A percentile compares a stretch with the other conserved stretches of the same genome.
phyloP scores from a whole-genome alignment of 352 stramenopile genomes.

The Phytophthora constricta region DNA sequence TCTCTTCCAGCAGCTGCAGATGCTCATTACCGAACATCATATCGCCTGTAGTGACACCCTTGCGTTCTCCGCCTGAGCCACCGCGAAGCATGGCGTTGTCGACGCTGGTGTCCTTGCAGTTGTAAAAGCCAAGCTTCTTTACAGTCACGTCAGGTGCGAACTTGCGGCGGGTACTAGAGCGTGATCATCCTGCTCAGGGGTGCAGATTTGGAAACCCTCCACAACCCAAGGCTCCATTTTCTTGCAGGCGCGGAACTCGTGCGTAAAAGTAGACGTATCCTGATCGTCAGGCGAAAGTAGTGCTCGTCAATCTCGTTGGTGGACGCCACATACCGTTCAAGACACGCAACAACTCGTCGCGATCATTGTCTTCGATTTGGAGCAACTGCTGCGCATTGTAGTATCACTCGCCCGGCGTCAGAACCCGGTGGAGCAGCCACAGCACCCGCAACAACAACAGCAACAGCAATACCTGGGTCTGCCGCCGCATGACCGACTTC shows the following conservation, averaged over 20 bases:
- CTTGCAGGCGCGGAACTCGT: constrained; percentile 38
- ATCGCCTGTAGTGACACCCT: background rate
- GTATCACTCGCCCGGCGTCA: no score
- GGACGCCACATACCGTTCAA: constrained; percentile 47
- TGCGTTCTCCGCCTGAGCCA: background rate
- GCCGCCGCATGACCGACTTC: no score
- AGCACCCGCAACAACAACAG: no score
- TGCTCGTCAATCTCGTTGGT: constrained; percentile 46
- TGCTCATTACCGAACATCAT: constrained; percentile 7
- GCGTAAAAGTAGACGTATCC: constrained; percentile 25
- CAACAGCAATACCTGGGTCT: no score
- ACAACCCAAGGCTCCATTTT: constrained; percentile 45
- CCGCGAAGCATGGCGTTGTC: constrained; percentile 41
- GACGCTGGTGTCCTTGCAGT: constrained; percentile 76
- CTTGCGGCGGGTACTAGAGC: constrained; percentile 22
- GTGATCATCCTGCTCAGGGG: constrained; percentile 22
- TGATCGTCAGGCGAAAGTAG: constrained; percentile 46
- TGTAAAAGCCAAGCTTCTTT: constrained; percentile 54
- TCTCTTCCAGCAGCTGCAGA: constrained; percentile 22
- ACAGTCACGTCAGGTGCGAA: constrained; percentile 40
- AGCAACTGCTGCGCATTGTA: no score
- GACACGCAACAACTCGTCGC: constrained; percentile 29
- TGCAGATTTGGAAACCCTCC: constrained; percentile 31
- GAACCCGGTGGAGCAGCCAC: no score
- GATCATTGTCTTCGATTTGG: constrained; percentile 19